Evolutionary conservation across 805 yeast genomes (phyloP).

Genomic region (Pichia heedii): DNA sequence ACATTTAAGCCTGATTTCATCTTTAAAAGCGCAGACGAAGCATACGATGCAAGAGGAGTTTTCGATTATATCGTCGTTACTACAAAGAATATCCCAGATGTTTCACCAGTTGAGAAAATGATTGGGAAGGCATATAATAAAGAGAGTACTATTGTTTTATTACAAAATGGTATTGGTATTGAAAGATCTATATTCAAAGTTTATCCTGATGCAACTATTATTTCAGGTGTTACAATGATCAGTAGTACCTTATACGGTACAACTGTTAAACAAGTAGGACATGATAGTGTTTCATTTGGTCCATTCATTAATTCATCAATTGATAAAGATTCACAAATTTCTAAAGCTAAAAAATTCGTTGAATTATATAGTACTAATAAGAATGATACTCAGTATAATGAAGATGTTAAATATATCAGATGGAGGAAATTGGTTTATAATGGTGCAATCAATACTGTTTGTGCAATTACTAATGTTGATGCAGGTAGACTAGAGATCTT

Average conservation of each 20-base stretch:
- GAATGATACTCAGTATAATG: slow-evolving; percentile 25
- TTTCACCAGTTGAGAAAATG: slow-evolving; percentile 36
- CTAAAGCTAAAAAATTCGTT: slow-evolving; percentile 26
- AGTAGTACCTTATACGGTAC: slow-evolving; percentile 26
- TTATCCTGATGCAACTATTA: slow-evolving; percentile 28
- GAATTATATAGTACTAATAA: slow-evolving; percentile 27
- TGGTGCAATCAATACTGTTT: slow-evolving; percentile 37
- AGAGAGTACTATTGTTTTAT: slow-evolving; percentile 28
- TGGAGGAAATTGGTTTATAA: slow-evolving; percentile 42
- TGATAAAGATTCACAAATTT: slow-evolving; percentile 19
- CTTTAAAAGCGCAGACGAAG: slow-evolving; percentile 37
- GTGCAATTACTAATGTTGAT: slow-evolving; percentile 34
- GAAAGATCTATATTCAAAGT: slow-evolving; percentile 26
- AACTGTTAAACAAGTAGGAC: slow-evolving; percentile 27
- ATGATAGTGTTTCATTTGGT: slow-evolving; percentile 28
- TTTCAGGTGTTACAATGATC: slow-evolving; percentile 34
- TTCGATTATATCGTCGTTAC: slow-evolving; percentile 52
- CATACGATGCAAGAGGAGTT: slow-evolving; percentile 30
- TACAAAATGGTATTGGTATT: slow-evolving; percentile 35
- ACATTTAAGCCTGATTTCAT: slow-evolving; percentile 45
- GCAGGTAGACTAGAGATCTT: slow-evolving; percentile 28
- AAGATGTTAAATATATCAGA: slow-evolving; percentile 31
- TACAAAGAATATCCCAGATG: slow-evolving; percentile 61
- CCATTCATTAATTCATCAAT: slow-evolving; percentile 28
- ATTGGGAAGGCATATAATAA: slow-evolving; percentile 20